These are phyloP conservation scores for Solanum chacoense DNA, from an alignment of 305 asterid genomes.

Conservation along the genomic window DNA sequence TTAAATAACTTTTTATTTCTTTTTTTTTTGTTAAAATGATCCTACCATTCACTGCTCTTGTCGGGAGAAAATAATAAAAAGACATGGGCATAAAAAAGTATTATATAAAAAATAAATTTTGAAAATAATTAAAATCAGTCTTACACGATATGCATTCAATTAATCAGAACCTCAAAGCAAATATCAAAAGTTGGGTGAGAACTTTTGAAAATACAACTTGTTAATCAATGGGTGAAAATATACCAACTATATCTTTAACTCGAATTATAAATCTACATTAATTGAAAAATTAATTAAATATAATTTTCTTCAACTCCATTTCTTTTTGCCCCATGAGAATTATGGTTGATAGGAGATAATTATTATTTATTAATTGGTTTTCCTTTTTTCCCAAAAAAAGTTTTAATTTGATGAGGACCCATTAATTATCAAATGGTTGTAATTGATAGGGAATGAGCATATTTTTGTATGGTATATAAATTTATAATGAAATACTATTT, in stretches of 20 bases:
- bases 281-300: not conserved
- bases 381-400: not conserved
- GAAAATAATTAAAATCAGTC: not conserved
- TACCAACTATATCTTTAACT: not conserved
- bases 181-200: not conserved
- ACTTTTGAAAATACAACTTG: not conserved
- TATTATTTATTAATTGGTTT: not conserved
- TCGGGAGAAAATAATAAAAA: not conserved
- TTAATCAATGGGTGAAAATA: not conserved
- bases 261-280: not conserved
- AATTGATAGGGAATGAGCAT: slow-evolving; percentile 5
- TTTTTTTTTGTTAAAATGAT: not conserved
- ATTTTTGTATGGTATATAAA: not conserved
- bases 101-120: not conserved
- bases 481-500: not conserved
- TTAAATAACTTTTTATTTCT: slow-evolving; percentile 1
- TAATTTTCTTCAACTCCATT: not conserved
- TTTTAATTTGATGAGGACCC: not conserved
- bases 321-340: not conserved
- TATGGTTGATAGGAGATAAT: not conserved
- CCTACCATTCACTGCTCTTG: not conserved
- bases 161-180: not conserved
- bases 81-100: not conserved
- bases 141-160: not conserved
- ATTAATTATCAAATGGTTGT: not conserved